phyloP scores from a whole-genome alignment of 306 rosid genomes.

The Vigna nakashimae region DNA sequence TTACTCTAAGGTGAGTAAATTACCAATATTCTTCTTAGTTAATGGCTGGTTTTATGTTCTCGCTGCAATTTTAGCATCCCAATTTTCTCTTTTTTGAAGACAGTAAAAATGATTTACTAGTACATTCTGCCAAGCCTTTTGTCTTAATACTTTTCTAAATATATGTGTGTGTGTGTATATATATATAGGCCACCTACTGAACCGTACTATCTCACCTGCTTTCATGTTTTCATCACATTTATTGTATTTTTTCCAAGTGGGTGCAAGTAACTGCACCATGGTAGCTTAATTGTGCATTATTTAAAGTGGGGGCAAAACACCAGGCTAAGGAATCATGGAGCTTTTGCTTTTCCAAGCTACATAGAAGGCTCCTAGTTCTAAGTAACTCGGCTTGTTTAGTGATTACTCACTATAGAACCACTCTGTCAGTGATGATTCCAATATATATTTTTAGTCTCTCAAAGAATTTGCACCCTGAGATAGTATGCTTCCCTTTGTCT shows the following conservation, averaged over 20 bases:
- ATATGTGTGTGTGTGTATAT: background rate
- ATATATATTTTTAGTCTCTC: slow-evolving; percentile 43
- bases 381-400: slow-evolving; percentile 53
- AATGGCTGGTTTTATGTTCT: slow-evolving; percentile 1
- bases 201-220: slow-evolving; percentile 24
- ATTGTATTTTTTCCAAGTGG: slow-evolving; percentile 46
- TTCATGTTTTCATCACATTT: slow-evolving; percentile 46
- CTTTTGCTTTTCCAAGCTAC: slow-evolving; percentile 64
- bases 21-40: background rate
- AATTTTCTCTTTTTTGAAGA: slow-evolving; percentile 33
- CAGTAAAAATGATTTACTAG: slow-evolving; percentile 40
- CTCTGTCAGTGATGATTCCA: slow-evolving; percentile 64
- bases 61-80: slow-evolving; percentile 35
- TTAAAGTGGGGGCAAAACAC: slow-evolving; percentile 47
- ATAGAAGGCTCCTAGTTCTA: slow-evolving; percentile 53
- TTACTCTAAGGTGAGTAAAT: slow-evolving; percentile 72
- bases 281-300: slow-evolving; percentile 41
- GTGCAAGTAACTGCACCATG: slow-evolving; percentile 54
- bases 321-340: slow-evolving; percentile 55
- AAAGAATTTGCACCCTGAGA: slow-evolving; percentile 49
- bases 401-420: slow-evolving; percentile 57
- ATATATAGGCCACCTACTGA: slow-evolving; percentile 9
- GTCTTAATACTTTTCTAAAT: slow-evolving; percentile 12
- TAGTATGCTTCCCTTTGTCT: slow-evolving; percentile 55
- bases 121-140: slow-evolving; percentile 27